phyloP scores from a whole-genome alignment of 805 yeast genomes.

The Phaffomyces opuntiae region DNA sequence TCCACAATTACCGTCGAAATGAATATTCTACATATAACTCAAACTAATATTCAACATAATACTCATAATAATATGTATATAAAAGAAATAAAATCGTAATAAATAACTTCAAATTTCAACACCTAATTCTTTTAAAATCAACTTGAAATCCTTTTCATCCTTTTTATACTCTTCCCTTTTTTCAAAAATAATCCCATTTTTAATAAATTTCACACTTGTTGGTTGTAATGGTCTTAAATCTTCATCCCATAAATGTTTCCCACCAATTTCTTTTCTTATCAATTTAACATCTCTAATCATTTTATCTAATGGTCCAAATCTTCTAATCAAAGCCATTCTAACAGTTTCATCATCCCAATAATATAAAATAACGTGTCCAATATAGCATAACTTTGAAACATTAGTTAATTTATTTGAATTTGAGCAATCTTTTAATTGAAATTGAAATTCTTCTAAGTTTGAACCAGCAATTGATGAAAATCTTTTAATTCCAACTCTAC shows the following conservation, averaged over 20 bases:
- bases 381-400: constrained; percentile 2
- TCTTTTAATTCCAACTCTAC: background rate
- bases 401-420: background rate
- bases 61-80: no score
- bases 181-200: background rate
- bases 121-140: background rate
- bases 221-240: background rate
- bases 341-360: constrained; percentile 1
- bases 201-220: background rate
- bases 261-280: constrained; percentile 5
- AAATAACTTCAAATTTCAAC: background rate
- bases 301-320: constrained; percentile 5
- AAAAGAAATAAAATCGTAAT: no score
- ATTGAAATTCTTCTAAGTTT: background rate
- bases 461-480: background rate
- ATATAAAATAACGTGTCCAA: constrained; percentile 8
- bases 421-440: no score
- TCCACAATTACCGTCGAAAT: constrained; percentile 1
- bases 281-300: background rate
- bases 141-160: background rate
- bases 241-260: constrained; percentile 5
- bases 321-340: background rate
- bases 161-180: background rate
- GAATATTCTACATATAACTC: no score
- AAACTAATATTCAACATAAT: no score